A percentile compares a stretch with the other conserved stretches of the same genome.
These are phyloP conservation scores for Botrytis cinerea DNA, from an alignment of 2,329 filamentous ascomycete species.

Conservation along the genomic window DNA sequence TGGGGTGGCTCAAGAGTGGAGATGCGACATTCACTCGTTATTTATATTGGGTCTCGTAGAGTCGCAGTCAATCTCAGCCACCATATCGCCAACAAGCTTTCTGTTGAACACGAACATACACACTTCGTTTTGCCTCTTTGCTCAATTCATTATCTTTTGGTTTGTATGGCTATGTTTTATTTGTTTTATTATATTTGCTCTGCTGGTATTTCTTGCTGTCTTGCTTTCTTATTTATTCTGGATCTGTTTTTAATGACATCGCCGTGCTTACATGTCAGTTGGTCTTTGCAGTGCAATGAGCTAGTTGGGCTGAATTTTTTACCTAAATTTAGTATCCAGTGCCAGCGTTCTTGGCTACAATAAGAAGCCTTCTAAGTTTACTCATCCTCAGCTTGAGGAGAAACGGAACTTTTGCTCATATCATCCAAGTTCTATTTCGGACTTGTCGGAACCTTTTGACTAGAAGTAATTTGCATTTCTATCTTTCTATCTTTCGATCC, in stretches of 20 bases:
- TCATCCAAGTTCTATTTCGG: neutral
- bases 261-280: neutral
- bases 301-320: neutral
- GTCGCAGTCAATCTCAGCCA: constrained; percentile 16
- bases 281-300: neutral
- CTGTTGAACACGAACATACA: neutral
- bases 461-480: neutral
- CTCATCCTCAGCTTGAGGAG: neutral
- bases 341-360: neutral
- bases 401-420: neutral
- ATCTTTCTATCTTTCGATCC: neutral
- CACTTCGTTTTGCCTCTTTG: neutral
- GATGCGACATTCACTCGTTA: neutral
- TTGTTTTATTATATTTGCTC: neutral
- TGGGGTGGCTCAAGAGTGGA: constrained; percentile 1
- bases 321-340: constrained; percentile 1
- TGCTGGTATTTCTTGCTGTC: neutral
- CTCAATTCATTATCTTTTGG: neutral
- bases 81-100: neutral
- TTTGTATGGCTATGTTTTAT: neutral
- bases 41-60: neutral
- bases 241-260: neutral
- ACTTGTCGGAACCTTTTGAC: neutral
- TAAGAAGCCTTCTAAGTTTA: constrained; percentile 12
- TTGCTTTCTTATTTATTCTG: neutral